Evolutionary conservation across 768 basidiomycete species (phyloP).

Genomic region (Calocybe indica): DNA sequence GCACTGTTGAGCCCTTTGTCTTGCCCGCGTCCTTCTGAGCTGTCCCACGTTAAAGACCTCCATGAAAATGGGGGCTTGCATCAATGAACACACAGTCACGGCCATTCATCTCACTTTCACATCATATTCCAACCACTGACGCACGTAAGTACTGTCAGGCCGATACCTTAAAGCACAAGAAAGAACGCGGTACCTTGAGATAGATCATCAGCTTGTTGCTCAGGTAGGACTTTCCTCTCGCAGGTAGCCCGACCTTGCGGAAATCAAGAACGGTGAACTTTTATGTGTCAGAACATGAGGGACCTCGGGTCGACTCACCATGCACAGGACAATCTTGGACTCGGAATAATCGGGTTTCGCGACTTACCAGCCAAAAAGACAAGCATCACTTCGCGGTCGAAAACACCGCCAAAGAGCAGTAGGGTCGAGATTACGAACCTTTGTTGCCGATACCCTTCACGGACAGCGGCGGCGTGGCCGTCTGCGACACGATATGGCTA

Average conservation of each 20-base stretch:
- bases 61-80: neutral
- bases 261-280: conserved; percentile 1
- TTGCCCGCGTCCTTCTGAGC: conserved; percentile 80
- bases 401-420: neutral
- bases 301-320: conserved; percentile 45
- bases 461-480: conserved; percentile 73
- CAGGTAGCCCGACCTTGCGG: conserved; percentile 88
- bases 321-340: conserved; percentile 96
- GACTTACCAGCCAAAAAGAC: conserved; percentile 37
- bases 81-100: too few species aligned
- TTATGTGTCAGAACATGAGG: neutral
- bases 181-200: conserved; percentile 57
- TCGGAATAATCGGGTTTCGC: conserved; percentile 98
- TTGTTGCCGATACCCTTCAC: conserved; percentile 89
- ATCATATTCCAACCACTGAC: conserved; percentile 95
- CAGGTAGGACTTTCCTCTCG: conserved; percentile 95
- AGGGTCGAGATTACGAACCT: conserved; percentile 40
- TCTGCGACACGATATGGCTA: conserved; percentile 65
- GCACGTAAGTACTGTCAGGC: conserved; percentile 8
- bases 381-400: conserved; percentile 3
- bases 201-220: conserved; percentile 98
- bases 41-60: conserved; percentile 99
- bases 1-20: conserved; percentile 70
- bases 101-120: conserved; percentile 58
- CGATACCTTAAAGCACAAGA: neutral